Base-by-base conservation (phyloP, 352 stramenopile species). In the Pythium scleroteichum region DNA sequence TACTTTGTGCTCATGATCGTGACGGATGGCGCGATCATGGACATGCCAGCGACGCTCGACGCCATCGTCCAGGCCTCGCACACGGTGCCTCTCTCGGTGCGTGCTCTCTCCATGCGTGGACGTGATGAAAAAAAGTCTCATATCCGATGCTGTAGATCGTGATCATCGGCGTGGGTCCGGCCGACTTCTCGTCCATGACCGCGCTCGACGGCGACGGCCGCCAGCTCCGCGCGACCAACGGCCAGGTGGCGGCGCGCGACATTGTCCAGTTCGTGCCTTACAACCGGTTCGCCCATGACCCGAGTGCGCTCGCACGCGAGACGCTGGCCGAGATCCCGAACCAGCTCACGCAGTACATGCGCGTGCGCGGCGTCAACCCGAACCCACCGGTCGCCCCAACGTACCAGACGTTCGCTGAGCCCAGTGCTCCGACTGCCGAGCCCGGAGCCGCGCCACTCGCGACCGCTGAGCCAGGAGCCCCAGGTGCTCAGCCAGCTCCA, bases 1-100 rank as follows among this genome's bases (percentile, higher is more conserved):
- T 97, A 96, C 64, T 82, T 87, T 58, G 83, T 97, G 19, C 64
- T 96, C 27, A 70, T 97, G 22, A 92, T 97, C 60, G 73, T 97
- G 41, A 97, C 88, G 0, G 78, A 97, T 64, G 88, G 87, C 33
- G 83, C 75, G 22, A 96, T 96, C 46, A 93, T 94, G 75, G 88
- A 97, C 59, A 94, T 96, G 83, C 69, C 87, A 20, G 59, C 54
- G 16, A 89, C 79, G 12, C 78, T 85, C 53, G 71, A 81, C 24
- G 69, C 78, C 5, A 69, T 92, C 20, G 75, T 88, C 20, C 72
- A 79, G 13, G 82, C 79, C 3, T 85, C 78, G 1, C 64, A 87
- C 46, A 76, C 59, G 17, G 63, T 74, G 19, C 77, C 75, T 19
- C 62, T 90, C 33, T 84, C 74, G 42, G 76, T 83, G 67, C 29